phyloP scores from a whole-genome alignment of 371 early-diverging fungal species.

The Mortierella sp. region DNA sequence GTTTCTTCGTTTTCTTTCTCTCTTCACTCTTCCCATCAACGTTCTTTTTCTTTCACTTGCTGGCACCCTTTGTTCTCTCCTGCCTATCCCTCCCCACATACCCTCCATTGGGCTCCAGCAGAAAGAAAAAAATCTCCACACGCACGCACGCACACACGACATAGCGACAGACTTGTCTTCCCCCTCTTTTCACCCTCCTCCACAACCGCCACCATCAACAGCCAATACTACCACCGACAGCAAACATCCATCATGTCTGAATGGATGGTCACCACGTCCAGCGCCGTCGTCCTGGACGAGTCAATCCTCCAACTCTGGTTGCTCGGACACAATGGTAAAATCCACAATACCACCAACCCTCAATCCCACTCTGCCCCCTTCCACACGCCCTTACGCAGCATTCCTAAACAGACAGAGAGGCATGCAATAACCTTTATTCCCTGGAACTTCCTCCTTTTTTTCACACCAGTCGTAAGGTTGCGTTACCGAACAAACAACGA shows the following conservation, averaged over 20 bases:
- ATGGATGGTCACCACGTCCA: conserved; percentile 57
- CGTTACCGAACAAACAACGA: not conserved
- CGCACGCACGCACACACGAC: not conserved
- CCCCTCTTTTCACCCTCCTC: not conserved
- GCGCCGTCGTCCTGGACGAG: conserved; percentile 57
- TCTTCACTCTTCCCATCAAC: not conserved
- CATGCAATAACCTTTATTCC: not conserved
- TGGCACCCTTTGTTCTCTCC: not conserved
- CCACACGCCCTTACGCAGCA: not conserved
- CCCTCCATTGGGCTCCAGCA: conserved; percentile 6
- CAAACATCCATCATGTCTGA: conserved; percentile 52
- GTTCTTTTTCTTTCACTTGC: not conserved
- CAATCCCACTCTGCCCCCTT: not conserved
- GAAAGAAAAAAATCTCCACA: not conserved
- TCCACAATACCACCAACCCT: not conserved
- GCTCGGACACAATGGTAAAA: conserved; percentile 50
- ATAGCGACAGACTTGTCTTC: not conserved
- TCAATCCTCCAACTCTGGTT: conserved; percentile 55
- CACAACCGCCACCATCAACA: conserved; percentile 7
- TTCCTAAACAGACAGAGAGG: not conserved
- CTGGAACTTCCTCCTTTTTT: not conserved
- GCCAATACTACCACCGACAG: not conserved
- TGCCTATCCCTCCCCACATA: not conserved
- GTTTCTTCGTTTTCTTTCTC: not conserved
- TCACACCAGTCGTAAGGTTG: not conserved